Conservation (phyloP, 768 basidiomycete species). For the Russula foetens region DNA sequence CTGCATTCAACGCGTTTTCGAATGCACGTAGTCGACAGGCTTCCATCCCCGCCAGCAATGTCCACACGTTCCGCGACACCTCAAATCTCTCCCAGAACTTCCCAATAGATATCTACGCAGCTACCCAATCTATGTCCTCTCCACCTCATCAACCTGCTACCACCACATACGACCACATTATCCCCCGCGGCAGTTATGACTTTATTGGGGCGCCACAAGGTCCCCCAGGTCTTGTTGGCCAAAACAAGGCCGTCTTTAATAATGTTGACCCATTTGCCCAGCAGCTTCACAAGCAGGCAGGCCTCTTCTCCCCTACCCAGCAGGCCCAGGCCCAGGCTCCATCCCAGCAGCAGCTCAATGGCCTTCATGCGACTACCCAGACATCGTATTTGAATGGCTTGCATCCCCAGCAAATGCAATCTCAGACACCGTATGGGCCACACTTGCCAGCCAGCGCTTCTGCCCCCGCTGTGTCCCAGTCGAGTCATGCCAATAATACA, state of each 20-base stretch:
- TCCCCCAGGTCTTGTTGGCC: conserved; percentile 11
- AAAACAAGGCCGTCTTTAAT: conserved; percentile 16
- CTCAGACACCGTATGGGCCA: conserved; percentile 71
- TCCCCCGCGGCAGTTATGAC: conserved; percentile 14
- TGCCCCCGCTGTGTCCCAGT: conserved; percentile 20
- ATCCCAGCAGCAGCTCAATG: conserved; percentile 28
- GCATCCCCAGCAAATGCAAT: conserved; percentile 35
- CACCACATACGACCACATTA: conserved; percentile 14
- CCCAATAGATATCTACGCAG: conserved; percentile 19
- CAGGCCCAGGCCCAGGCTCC: conserved; percentile 30
- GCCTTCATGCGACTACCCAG: conserved; percentile 27
- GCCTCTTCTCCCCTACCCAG: conserved; percentile 29
- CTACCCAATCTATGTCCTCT: conserved; percentile 16
- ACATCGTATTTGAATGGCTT: conserved; percentile 35
- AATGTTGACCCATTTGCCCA: conserved; percentile 20
- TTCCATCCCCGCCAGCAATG: conserved; percentile 8
- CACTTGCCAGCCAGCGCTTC: conserved; percentile 44
- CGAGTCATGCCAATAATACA: conserved; percentile 25
- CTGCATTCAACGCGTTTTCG: conserved; percentile 20
- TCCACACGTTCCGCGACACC: conserved; percentile 21
- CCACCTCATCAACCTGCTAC: conserved; percentile 18
- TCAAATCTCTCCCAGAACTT: conserved; percentile 20
- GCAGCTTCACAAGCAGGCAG: conserved; percentile 13
- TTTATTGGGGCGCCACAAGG: conserved; percentile 10
- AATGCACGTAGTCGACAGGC: conserved; percentile 18